phyloP scores from a whole-genome alignment of 2,329 filamentous ascomycete genomes.

The Daldinia eschscholtzii region DNA sequence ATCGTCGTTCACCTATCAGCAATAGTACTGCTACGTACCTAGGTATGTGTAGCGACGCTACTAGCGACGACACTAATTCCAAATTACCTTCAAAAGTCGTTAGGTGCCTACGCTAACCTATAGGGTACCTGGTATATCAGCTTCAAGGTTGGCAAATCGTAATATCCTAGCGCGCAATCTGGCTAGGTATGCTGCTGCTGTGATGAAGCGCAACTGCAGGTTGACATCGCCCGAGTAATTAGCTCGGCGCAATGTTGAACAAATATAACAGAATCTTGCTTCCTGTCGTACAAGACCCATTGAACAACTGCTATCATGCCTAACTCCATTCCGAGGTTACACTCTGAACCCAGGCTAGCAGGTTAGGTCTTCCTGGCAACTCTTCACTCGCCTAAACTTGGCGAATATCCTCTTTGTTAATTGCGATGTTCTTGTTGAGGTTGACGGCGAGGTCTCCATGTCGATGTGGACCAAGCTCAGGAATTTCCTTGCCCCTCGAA shows the following conservation, averaged over 20 bases:
- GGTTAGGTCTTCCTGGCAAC: neutral
- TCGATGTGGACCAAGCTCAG: neutral
- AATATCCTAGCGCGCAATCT: slow-evolving; percentile 28
- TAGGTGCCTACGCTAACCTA: neutral
- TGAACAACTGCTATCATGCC: slow-evolving; percentile 14
- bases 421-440: slow-evolving; percentile 16
- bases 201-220: slow-evolving; percentile 12
- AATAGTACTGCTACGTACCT: neutral
- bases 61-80: slow-evolving; percentile 12
- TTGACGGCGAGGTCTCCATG: neutral
- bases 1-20: slow-evolving; percentile 20
- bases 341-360: slow-evolving; percentile 2
- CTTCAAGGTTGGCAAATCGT: neutral
- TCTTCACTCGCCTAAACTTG: slow-evolving; percentile 1
- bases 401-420: slow-evolving; percentile 20
- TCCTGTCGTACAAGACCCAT: slow-evolving; percentile 13
- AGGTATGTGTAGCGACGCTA: neutral
- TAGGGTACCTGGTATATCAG: neutral
- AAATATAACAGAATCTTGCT: slow-evolving; percentile 15
- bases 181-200: neutral
- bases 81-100: slow-evolving; percentile 3
- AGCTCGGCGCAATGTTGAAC: slow-evolving; percentile 14
- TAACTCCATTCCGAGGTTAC: slow-evolving; percentile 29
- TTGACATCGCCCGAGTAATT: slow-evolving; percentile 7
- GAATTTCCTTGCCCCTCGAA: neutral